Evolutionary conservation across 2,329 filamentous ascomycete species (phyloP), one percentile per base, ranked within the genome.

Genomic region (Calonectria pteridis): DNA sequence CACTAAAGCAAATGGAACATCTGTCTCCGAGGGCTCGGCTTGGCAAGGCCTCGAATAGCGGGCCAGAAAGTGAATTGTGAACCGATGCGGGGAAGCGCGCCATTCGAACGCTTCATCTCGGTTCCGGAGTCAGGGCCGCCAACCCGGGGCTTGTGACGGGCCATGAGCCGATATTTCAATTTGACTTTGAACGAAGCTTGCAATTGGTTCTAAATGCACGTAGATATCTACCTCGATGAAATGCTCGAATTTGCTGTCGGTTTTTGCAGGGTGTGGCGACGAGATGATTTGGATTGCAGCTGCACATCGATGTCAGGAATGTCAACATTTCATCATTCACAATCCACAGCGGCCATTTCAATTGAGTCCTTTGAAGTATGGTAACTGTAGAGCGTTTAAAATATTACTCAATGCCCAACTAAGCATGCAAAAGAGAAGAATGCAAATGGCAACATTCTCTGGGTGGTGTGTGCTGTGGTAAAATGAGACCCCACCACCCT

Each of bases 91-190:
- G 59, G 40, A 64, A 49, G 10, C 26, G 29, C 18, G 20, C 55
- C 23, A 13, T 28, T 20, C 29, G 33, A 28, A 43, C 26, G 9
- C 37, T 49, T 43, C 37, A 49, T 64, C 43, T 64, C 59, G 59
- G 37, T 64, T 49, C 59, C 59, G 59, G 59, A 26, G 26, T 16
- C 40, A 64, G 59, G 59, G 59, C 59, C 59, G 59, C 26, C 49
- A 31, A 49, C 18, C 59, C 59, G 59, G 33, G 33, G 55, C 55
- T 62, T 62, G 55, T 62, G 55, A 40, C 23, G 3, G 29, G 53
- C 16, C 14, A 59, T 59, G 55, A 59, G 14, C 55, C 33, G 31
- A 59, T 59, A 28, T 40, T 37, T 40, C 16, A 37, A 18, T 28
- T 59, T 59, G 33, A 33, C 13, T 23, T 46, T 46, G 4, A 6